A percentile compares a stretch with the other conserved stretches of the same genome.
phyloP scores from a whole-genome alignment of 2,329 filamentous ascomycete genomes.

The Fusarium guadeloupense region DNA sequence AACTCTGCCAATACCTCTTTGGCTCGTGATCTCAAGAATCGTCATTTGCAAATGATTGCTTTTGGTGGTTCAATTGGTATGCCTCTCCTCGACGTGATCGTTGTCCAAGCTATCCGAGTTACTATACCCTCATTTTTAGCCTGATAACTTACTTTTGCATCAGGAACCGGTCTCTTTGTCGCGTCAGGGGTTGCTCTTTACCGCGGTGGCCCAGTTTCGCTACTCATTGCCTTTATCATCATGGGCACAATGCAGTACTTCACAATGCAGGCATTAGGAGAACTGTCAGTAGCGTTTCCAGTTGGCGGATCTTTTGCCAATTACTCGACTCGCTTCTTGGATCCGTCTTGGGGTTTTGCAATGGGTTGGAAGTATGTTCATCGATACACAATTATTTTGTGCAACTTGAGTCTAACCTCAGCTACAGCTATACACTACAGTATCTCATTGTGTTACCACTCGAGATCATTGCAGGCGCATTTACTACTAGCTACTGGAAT shows the following conservation, averaged over 20 bases:
- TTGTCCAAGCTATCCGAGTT: too few relatives aligned
- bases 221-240: conserved; percentile 78
- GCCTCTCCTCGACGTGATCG: conserved; percentile 4
- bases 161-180: conserved; percentile 85
- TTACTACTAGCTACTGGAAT: conserved; percentile 86
- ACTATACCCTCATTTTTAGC: too few relatives aligned
- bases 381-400: too few relatives aligned
- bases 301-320: conserved; percentile 91
- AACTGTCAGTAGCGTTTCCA: conserved; percentile 88
- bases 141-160: conserved; percentile 12
- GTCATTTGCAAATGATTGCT: conserved; percentile 61
- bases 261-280: conserved; percentile 89
- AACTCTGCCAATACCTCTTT: conserved; percentile 81
- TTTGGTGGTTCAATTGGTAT: conserved; percentile 85
- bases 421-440: conserved; percentile 79
- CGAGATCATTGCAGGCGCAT: conserved; percentile 85
- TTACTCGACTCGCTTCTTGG: conserved; percentile 92
- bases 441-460: conserved; percentile 86
- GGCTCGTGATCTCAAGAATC: conserved; percentile 77
- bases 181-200: conserved; percentile 78
- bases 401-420: background rate
- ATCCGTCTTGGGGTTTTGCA: conserved; percentile 93
- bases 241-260: conserved; percentile 90
- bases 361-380: conserved; percentile 84
- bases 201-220: conserved; percentile 77